Evolutionary conservation across 1,284 basidiomycete species (phyloP), one percentile per base, ranked within the genome.

Genomic region (Tremellales sp.): DNA sequence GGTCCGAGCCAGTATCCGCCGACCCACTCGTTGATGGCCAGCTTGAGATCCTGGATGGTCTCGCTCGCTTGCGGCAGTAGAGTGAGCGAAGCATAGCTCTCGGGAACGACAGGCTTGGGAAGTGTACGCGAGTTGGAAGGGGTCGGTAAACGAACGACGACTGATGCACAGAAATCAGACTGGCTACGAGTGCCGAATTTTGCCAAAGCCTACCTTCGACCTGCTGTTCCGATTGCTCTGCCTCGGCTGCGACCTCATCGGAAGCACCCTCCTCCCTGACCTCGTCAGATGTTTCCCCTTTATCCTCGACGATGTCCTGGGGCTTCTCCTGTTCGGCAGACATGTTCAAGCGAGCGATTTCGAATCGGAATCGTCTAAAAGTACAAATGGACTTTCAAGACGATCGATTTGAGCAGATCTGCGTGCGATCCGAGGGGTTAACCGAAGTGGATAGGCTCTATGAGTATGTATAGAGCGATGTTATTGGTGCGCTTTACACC

Each of bases 1-100:
- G 72, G 73, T 14, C 73, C 73, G 21, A 74, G 63, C 71, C 72
- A 74, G 55, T 74, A 74, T 6, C 71, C 72, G 22, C 68, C 69
- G 8, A 66, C 57, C 65, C 68, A 73, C 41, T 74, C 73, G 52
- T 65, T 65, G 31, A 74, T 58, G 26, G 66, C 61, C 16, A 71
- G 54, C 52, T 71, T 71, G 53, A 74, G 61, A 52, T 74, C 73
- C 50, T 74, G 72, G 16, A 73, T 60, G 0, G 70, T 70, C 55
- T 74, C 73, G 33, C 58, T 54, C 2, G 68, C 55, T 41, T 70
- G 66, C 26, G 71, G 65, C 29, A 63, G 56, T 44, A 73, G 60
- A 28, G 56, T 62, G 31, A 72, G 54, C 19, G 56, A 56, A 26
- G 63, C 51, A 40, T 54, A 64, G 16, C 57, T 40, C 37, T 64